A percentile compares a stretch with the other conserved stretches of the same genome.
phyloP scores from a whole-genome alignment of 148 eudicot species.

The Rheum nobile region DNA sequence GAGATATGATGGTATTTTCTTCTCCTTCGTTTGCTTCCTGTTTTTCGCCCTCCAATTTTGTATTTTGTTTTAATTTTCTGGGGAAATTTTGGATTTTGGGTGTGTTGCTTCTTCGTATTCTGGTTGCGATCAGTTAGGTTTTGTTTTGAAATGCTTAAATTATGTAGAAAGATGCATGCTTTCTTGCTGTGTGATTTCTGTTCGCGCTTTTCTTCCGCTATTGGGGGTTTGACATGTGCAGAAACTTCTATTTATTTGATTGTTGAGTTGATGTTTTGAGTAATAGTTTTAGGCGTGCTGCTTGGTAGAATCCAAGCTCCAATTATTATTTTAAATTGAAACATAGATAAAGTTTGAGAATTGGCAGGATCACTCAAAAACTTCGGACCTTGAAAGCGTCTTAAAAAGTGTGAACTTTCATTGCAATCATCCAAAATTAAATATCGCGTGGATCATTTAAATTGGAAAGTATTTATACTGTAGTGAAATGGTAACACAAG shows the following conservation, averaged over 20 bases:
- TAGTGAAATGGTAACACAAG: too few species aligned
- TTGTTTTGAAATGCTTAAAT: background rate
- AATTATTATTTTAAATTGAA: background rate
- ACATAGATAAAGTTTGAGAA: background rate
- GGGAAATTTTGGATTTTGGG: background rate
- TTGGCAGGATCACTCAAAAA: background rate
- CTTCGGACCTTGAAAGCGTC: background rate
- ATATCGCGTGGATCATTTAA: background rate
- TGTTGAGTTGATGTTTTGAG: background rate
- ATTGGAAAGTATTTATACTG: too few species aligned
- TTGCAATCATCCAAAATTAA: background rate
- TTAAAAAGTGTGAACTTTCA: background rate
- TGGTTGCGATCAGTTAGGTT: background rate
- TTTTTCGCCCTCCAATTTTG: background rate
- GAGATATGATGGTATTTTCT: slow-evolving; percentile 58
- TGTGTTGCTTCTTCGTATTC: background rate
- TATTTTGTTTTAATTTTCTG: background rate
- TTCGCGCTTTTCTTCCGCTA: background rate
- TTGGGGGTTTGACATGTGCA: background rate
- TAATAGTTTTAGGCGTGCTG: background rate
- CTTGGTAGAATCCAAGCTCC: background rate
- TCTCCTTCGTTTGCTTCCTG: background rate
- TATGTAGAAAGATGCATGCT: background rate
- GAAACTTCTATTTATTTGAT: background rate
- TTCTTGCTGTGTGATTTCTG: background rate